Conservation (phyloP, 495 filamentous ascomycete species). For the Lasiosphaeria ovina region DNA sequence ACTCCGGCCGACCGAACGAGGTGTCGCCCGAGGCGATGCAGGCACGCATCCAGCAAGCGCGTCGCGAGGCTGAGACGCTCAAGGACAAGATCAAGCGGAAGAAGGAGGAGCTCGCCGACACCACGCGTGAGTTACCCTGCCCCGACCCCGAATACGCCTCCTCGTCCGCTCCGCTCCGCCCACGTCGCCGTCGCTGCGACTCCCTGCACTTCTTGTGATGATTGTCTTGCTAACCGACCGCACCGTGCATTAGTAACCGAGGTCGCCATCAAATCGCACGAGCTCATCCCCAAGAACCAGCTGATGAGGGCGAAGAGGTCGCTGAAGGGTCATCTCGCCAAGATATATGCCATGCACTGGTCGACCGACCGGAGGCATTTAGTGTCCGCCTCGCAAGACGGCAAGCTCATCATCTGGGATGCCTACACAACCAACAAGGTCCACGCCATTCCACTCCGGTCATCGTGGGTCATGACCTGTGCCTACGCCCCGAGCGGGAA, state of each 20-base stretch:
- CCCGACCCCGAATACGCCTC: not conserved
- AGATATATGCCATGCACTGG: slow-evolving; percentile 99
- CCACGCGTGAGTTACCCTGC: slow-evolving; percentile 75
- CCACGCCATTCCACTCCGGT: slow-evolving; percentile 96
- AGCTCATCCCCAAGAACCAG: slow-evolving; percentile 82
- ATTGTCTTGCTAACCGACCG: slow-evolving; percentile 14
- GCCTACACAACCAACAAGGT: slow-evolving; percentile 99
- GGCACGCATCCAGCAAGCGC: slow-evolving; percentile 86
- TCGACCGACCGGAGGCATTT: slow-evolving; percentile 97
- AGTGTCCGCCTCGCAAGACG: slow-evolving; percentile 97
- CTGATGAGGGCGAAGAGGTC: slow-evolving; percentile 93
- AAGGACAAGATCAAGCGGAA: slow-evolving; percentile 99
- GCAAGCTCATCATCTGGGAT: slow-evolving; percentile 99
- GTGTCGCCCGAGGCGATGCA: slow-evolving; percentile 62
- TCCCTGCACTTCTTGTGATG: slow-evolving; percentile 10
- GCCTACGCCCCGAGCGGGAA: slow-evolving; percentile 98
- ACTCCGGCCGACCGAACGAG: slow-evolving; percentile 52
- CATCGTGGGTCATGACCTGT: slow-evolving; percentile 99
- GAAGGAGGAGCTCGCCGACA: slow-evolving; percentile 98
- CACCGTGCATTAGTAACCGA: slow-evolving; percentile 66
- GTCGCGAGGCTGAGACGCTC: slow-evolving; percentile 94
- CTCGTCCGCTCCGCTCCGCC: not conserved
- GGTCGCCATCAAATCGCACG: slow-evolving; percentile 84
- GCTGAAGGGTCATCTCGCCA: slow-evolving; percentile 94
- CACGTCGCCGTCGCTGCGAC: not conserved